Conservation (phyloP, 768 basidiomycete species). For the Lentinula sp. region DNA sequence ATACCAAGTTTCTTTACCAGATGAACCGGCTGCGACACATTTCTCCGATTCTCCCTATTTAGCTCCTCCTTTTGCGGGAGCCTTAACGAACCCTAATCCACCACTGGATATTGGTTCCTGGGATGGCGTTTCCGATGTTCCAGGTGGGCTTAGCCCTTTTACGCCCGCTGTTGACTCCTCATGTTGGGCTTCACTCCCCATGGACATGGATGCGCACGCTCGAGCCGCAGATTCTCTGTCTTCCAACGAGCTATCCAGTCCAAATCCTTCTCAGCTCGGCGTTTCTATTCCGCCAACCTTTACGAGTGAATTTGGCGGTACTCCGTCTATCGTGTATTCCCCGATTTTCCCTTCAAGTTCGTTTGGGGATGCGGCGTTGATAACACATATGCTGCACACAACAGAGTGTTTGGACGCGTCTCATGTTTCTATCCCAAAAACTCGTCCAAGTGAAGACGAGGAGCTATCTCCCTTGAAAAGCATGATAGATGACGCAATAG, state of each 20-base stretch:
- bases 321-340: constrained; percentile 18
- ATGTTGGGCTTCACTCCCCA: not conserved
- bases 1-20: constrained; percentile 23
- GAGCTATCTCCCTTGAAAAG: not conserved
- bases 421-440: not conserved
- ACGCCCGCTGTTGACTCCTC: not conserved
- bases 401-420: constrained; percentile 1
- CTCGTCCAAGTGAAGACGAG: not conserved
- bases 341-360: constrained; percentile 26
- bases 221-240: not conserved
- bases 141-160: not conserved
- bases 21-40: not conserved
- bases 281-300: constrained; percentile 13
- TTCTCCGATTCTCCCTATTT: not conserved
- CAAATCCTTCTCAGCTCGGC: constrained; percentile 11
- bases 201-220: not conserved
- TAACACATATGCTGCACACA: constrained; percentile 9
- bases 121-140: constrained; percentile 2
- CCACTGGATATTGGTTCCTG: constrained; percentile 6
- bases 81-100: not conserved
- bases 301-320: constrained; percentile 3
- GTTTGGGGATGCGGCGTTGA: constrained; percentile 10
- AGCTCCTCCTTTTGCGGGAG: constrained; percentile 1
- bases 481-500: constrained; percentile 7
- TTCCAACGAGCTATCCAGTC: not conserved